A percentile compares a stretch with the other conserved stretches of the same genome.
Conservation (phyloP, 208 protist genomes). For the Phytomonas serpens region DNA sequence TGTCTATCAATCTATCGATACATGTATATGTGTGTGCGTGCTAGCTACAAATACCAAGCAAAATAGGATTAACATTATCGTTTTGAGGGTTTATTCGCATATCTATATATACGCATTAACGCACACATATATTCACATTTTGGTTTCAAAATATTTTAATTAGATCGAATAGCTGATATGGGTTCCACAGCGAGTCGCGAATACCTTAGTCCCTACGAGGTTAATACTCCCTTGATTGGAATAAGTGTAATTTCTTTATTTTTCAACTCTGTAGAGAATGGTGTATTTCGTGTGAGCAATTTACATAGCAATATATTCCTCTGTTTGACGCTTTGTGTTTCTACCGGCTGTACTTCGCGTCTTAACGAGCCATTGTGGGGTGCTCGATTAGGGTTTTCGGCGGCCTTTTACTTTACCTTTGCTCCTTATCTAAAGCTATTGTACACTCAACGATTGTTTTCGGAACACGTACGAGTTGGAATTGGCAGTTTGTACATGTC, state of each 20-base stretch:
- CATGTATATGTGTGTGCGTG: neutral
- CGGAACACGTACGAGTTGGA: constrained; percentile 41
- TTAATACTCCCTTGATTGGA: constrained; percentile 65
- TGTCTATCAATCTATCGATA: too few relatives aligned
- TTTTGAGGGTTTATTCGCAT: neutral
- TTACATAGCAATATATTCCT: constrained; percentile 55
- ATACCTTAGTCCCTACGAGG: constrained; percentile 27
- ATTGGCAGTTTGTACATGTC: constrained; percentile 55
- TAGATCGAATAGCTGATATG: constrained; percentile 19
- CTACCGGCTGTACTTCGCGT: constrained; percentile 26
- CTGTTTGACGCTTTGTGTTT: constrained; percentile 35
- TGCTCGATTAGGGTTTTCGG: constrained; percentile 49
- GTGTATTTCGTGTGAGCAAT: constrained; percentile 43
- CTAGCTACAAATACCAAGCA: neutral
- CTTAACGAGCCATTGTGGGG: constrained; percentile 34
- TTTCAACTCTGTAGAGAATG: constrained; percentile 71
- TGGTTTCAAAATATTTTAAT: neutral
- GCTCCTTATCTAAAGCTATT: constrained; percentile 34
- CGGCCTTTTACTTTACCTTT: constrained; percentile 39
- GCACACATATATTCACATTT: constrained; percentile 8
- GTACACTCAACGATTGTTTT: constrained; percentile 67
- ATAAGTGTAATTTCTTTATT: constrained; percentile 40
- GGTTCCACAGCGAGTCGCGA: constrained; percentile 32
- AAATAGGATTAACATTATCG: neutral
- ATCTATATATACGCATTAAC: neutral